Conservation (phyloP, 2,329 filamentous ascomycete genomes). For the Penicillium sp. region DNA sequence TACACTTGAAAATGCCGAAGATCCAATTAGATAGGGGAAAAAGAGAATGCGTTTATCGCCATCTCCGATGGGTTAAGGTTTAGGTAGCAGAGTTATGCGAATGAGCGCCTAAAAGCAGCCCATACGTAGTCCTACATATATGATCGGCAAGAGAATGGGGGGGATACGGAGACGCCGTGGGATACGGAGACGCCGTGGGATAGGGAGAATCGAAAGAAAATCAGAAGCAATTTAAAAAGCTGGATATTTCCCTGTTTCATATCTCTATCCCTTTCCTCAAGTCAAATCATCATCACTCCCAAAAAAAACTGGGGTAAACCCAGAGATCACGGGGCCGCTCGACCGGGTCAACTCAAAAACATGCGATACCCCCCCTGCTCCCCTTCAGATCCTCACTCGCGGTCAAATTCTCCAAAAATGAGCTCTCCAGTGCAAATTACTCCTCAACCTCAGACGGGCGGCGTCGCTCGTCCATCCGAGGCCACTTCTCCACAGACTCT, state of each 20-base stretch:
- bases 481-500: slow-evolving; percentile 23
- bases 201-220: not conserved
- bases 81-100: not conserved
- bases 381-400: not conserved
- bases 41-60: not conserved
- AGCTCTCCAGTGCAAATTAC: slow-evolving; percentile 32
- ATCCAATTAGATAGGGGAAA: not conserved
- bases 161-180: too few species aligned
- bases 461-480: slow-evolving; percentile 18
- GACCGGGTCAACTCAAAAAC: not conserved
- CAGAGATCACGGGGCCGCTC: slow-evolving; percentile 1
- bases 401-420: slow-evolving; percentile 22
- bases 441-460: slow-evolving; percentile 11
- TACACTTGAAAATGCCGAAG: not conserved
- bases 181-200: not conserved
- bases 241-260: not conserved
- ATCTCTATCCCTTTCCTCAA: not conserved
- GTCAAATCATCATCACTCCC: not conserved
- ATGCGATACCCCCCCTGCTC: not conserved
- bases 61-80: not conserved
- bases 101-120: not conserved
- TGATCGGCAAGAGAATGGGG: not conserved
- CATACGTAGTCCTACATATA: not conserved
- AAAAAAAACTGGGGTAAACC: not conserved
- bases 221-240: not conserved